Evolutionary conservation across 495 filamentous ascomycete genomes (phyloP).

Genomic region (Xanthoparmelia taractica): DNA sequence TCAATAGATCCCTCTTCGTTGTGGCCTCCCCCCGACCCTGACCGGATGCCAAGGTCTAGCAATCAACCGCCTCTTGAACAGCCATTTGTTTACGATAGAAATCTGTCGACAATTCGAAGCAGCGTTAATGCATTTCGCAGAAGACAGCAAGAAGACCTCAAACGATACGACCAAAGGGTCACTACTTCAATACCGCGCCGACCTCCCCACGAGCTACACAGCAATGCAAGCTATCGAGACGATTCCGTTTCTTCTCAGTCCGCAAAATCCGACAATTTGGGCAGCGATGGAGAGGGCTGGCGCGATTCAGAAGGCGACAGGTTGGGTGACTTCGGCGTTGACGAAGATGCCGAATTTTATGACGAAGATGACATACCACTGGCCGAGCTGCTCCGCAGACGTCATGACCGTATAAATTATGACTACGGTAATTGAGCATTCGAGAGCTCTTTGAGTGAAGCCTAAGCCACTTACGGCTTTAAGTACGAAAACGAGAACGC

Average conservation of each 20-base stretch:
- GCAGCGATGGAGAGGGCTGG: constrained; percentile 61
- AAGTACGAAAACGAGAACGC: neutral
- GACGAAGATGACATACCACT: constrained; percentile 78
- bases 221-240: constrained; percentile 9
- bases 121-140: constrained; percentile 49
- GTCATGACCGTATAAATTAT: neutral
- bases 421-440: neutral
- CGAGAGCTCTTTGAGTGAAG: neutral
- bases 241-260: neutral
- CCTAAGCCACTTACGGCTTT: neutral
- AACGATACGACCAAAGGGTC: constrained; percentile 29
- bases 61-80: constrained; percentile 29
- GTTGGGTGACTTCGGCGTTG: constrained; percentile 83
- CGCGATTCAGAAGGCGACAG: constrained; percentile 77
- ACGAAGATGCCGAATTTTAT: constrained; percentile 71
- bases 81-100: constrained; percentile 32
- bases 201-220: constrained; percentile 22
- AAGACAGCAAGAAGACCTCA: constrained; percentile 49
- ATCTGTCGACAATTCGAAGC: constrained; percentile 35
- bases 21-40: constrained; percentile 93
- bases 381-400: constrained; percentile 44
- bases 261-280: constrained; percentile 23
- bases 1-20: constrained; percentile 39
- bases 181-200: constrained; percentile 32
- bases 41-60: constrained; percentile 55